Conservation (phyloP, 2,329 filamentous ascomycete species). For the Thielaviopsis punctulata region DNA sequence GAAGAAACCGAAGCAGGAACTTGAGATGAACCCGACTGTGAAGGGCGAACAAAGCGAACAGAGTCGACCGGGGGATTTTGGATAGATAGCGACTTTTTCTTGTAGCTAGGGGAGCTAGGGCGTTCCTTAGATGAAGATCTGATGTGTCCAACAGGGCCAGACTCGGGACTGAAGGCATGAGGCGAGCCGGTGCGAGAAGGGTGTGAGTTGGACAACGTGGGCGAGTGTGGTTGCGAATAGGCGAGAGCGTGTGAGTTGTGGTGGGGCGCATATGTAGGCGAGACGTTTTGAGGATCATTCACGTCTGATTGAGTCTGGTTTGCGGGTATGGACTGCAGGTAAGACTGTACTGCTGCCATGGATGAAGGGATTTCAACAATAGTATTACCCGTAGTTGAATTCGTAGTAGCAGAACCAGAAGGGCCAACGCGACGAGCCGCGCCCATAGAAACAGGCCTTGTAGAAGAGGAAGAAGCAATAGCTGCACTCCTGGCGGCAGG, state of each 20-base stretch:
- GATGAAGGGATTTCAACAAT: not conserved
- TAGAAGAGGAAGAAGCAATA: not conserved
- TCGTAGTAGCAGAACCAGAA: not conserved
- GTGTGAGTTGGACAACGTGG: not conserved
- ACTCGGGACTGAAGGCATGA: not conserved
- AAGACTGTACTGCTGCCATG: not conserved
- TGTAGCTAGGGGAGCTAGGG: not conserved
- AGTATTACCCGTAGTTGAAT: not conserved
- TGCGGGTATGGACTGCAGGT: not conserved
- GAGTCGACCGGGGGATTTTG: not conserved
- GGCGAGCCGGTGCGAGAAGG: too few relatives aligned
- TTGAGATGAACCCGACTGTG: constrained; percentile 24
- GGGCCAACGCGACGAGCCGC: not conserved
- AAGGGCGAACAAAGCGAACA: constrained; percentile 6
- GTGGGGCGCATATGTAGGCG: not conserved
- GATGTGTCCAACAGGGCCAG: not conserved
- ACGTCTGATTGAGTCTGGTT: not conserved
- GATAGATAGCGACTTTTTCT: constrained; percentile 2
- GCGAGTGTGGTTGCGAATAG: not conserved
- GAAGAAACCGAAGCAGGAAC: not conserved
- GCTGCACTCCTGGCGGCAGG: not conserved
- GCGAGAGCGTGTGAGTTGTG: not conserved
- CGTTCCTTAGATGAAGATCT: not conserved
- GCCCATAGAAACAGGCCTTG: not conserved
- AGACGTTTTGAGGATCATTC: constrained; percentile 2